phyloP scores from a whole-genome alignment of 768 basidiomycete genomes.

The Cubamyces lactineus region DNA sequence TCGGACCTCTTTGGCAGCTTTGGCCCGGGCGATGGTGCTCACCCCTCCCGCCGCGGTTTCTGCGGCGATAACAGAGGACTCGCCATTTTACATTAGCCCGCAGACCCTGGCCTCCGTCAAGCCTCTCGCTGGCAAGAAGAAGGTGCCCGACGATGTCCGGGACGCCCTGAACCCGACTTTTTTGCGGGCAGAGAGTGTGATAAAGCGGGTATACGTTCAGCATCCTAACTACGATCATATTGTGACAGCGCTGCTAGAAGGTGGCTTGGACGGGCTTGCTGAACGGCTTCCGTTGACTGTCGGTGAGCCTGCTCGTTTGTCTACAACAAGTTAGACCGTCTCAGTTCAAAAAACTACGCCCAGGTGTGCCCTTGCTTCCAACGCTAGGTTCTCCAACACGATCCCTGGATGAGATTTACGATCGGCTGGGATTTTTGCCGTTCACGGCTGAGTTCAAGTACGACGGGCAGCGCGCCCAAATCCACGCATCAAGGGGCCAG shows the following conservation, averaged over 20 bases:
- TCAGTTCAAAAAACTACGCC: conserved; percentile 20
- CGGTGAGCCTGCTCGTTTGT: conserved; percentile 45
- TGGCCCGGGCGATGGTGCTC: conserved; percentile 79
- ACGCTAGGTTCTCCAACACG: conserved; percentile 87
- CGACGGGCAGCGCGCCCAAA: conserved; percentile 85
- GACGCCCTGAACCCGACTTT: conserved; percentile 49
- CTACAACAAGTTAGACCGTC: background rate
- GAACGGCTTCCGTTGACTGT: conserved; percentile 67
- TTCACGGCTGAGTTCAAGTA: conserved; percentile 93
- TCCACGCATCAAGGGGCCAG: conserved; percentile 53
- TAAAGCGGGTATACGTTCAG: conserved; percentile 75
- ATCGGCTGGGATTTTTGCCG: conserved; percentile 60
- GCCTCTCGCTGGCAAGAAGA: conserved; percentile 35
- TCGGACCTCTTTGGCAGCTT: conserved; percentile 74
- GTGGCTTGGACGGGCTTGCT: conserved; percentile 61
- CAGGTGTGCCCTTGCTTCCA: conserved; percentile 82
- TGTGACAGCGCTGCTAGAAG: conserved; percentile 57
- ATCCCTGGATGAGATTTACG: conserved; percentile 83
- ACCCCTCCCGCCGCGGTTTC: conserved; percentile 43
- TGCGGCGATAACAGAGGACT: conserved; percentile 26
- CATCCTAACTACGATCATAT: conserved; percentile 82
- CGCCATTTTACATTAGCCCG: conserved; percentile 38
- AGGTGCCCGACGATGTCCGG: conserved; percentile 34
- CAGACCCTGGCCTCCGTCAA: conserved; percentile 36
- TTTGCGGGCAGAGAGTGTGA: conserved; percentile 58